A percentile compares a stretch with the other conserved stretches of the same genome.
phyloP scores from a whole-genome alignment of 768 basidiomycete genomes.

The Hirschioporus abietinus region DNA sequence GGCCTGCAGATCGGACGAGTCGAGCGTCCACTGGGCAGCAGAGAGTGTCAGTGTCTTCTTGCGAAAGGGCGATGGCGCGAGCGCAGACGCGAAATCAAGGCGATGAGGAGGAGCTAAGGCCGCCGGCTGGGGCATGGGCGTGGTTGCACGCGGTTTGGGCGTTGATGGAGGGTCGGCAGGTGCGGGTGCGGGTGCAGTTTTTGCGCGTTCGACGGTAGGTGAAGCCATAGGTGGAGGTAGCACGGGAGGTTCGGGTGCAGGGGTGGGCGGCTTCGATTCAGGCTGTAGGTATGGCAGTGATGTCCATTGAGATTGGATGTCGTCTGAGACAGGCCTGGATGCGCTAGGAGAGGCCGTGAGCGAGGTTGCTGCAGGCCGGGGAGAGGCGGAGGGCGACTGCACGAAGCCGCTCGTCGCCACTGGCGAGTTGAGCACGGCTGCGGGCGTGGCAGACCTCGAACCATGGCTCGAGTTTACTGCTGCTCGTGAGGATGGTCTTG shows the following conservation, averaged over 20 bases:
- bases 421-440: not conserved
- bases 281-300: not conserved
- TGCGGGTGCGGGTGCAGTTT: not conserved
- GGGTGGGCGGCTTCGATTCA: not conserved
- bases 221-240: not conserved
- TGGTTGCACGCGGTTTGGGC: not conserved
- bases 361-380: not conserved
- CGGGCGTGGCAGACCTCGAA: not conserved
- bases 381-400: not conserved
- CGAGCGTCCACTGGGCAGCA: constrained; percentile 58
- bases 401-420: not conserved
- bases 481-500: not conserved
- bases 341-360: not conserved
- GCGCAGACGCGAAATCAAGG: constrained; percentile 50
- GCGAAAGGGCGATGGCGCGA: constrained; percentile 35
- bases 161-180: not conserved
- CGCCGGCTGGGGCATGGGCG: constrained; percentile 16
- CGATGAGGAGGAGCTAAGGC: constrained; percentile 43
- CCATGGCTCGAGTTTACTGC: not conserved
- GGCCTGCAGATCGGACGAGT: constrained; percentile 52
- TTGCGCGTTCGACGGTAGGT: not conserved
- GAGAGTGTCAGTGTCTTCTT: constrained; percentile 66
- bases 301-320: not conserved
- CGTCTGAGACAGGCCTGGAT: not conserved
- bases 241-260: not conserved